Conservation (phyloP, 805 yeast genomes). For the Osmozyma mogii region DNA sequence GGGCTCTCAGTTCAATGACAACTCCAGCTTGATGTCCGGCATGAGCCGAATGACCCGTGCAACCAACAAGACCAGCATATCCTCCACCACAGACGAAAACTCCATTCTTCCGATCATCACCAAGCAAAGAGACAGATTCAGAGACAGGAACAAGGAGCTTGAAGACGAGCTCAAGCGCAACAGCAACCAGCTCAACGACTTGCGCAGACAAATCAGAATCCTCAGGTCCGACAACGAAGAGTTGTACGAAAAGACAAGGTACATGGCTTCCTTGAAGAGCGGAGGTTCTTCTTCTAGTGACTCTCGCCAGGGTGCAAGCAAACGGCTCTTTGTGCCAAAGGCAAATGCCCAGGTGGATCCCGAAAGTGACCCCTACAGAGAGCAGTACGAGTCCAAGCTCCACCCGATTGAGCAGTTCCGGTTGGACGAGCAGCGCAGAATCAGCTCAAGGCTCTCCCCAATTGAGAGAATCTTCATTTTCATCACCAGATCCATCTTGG, state of each 20-base stretch:
- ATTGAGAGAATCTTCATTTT: constrained; percentile 70
- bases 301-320: constrained; percentile 9
- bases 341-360: constrained; percentile 29
- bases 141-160: constrained; percentile 71
- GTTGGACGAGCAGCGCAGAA: constrained; percentile 67
- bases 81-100: constrained; percentile 25
- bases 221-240: constrained; percentile 70
- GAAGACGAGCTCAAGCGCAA: constrained; percentile 72
- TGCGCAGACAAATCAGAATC: constrained; percentile 54
- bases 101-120: constrained; percentile 79
- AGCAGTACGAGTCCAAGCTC: constrained; percentile 64
- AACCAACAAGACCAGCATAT: constrained; percentile 17
- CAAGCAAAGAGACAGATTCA: constrained; percentile 90
- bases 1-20: constrained; percentile 45
- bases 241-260: constrained; percentile 70
- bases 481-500: constrained; percentile 65
- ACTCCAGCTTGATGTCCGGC: constrained; percentile 63
- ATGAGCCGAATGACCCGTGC: constrained; percentile 27
- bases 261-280: constrained; percentile 44
- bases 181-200: constrained; percentile 43
- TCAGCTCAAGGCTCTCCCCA: constrained; percentile 63
- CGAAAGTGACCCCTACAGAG: constrained; percentile 52
- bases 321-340: constrained; percentile 20
- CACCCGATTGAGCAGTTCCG: constrained; percentile 83
- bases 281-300: constrained; percentile 7